Evolutionary conservation across 768 basidiomycete genomes (phyloP).

Genomic region (Boletales sp.): DNA sequence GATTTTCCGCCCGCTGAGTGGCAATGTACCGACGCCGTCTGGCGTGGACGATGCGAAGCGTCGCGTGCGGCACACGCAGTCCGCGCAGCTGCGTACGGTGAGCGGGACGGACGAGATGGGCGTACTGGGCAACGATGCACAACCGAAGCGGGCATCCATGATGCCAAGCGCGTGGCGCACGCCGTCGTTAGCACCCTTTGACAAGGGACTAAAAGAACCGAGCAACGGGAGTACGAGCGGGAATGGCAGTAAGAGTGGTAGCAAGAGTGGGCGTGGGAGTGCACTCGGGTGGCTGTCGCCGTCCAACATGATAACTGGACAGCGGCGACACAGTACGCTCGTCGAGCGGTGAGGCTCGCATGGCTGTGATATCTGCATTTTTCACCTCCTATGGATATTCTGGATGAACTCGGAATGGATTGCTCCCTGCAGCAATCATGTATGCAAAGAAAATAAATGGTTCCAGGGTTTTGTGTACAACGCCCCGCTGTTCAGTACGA

Average conservation of each 20-base stretch:
- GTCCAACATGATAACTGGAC: neutral
- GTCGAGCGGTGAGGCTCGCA: slow-evolving; percentile 8
- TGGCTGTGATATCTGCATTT: no score
- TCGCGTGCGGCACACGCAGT: slow-evolving; percentile 2
- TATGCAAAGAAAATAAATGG: no score
- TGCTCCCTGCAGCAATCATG: no score
- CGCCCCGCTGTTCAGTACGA: slow-evolving; percentile 32
- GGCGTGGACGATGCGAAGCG: slow-evolving; percentile 11
- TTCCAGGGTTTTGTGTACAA: no score
- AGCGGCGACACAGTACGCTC: slow-evolving; percentile 4
- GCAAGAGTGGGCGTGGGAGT: neutral
- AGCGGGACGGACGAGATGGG: no score
- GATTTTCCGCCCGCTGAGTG: slow-evolving; percentile 12
- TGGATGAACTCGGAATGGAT: no score
- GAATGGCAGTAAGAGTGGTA: neutral
- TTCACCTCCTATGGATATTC: no score
- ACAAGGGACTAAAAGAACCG: neutral
- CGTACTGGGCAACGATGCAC: no score
- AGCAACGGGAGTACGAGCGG: neutral
- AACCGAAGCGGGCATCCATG: slow-evolving; percentile 7
- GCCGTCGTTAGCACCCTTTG: neutral
- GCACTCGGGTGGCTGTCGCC: neutral
- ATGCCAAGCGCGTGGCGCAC: slow-evolving; percentile 1
- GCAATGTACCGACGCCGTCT: neutral
- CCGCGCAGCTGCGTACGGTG: no score